A percentile compares a stretch with the other conserved stretches of the same genome.
phyloP scores from a whole-genome alignment of 306 rosid genomes.

The Cercis canadensis region DNA sequence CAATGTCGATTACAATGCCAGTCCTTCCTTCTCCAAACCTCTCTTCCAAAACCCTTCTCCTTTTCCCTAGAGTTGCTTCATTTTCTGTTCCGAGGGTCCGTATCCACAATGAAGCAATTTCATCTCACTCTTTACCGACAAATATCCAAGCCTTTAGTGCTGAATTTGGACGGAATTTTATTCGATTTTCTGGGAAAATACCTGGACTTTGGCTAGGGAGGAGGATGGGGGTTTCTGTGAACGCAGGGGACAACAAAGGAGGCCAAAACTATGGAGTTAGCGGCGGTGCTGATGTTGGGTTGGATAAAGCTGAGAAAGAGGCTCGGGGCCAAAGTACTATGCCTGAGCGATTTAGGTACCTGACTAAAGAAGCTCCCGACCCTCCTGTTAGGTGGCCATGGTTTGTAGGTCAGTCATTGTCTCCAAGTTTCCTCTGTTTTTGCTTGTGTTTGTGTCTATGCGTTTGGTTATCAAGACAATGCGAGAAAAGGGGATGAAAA shows the following conservation, averaged over 20 bases:
- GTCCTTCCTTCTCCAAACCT: slow-evolving; percentile 47
- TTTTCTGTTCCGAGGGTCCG: slow-evolving; percentile 33
- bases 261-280: slow-evolving; percentile 12
- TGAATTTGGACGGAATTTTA: slow-evolving; percentile 24
- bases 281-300: slow-evolving; percentile 25
- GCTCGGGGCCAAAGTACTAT: slow-evolving; percentile 64
- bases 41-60: slow-evolving; percentile 45
- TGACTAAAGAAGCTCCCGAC: slow-evolving; percentile 73
- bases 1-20: slow-evolving; percentile 59
- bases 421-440: not conserved
- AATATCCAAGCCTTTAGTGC: slow-evolving; percentile 41
- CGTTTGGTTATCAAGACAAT: slow-evolving; percentile 30
- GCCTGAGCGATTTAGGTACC: slow-evolving; percentile 82
- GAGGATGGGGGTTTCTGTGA: slow-evolving; percentile 37
- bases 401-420: slow-evolving; percentile 60
- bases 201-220: slow-evolving; percentile 41
- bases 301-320: slow-evolving; percentile 63
- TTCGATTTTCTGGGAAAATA: slow-evolving; percentile 42
- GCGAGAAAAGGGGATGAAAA: not conserved
- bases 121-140: slow-evolving; percentile 31
- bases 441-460: not conserved
- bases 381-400: slow-evolving; percentile 85
- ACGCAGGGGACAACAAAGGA: slow-evolving; percentile 34
- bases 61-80: slow-evolving; percentile 25
- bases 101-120: slow-evolving; percentile 16